phyloP scores from a whole-genome alignment of 352 stramenopile genomes.

The Aphanomyces euteiches region DNA sequence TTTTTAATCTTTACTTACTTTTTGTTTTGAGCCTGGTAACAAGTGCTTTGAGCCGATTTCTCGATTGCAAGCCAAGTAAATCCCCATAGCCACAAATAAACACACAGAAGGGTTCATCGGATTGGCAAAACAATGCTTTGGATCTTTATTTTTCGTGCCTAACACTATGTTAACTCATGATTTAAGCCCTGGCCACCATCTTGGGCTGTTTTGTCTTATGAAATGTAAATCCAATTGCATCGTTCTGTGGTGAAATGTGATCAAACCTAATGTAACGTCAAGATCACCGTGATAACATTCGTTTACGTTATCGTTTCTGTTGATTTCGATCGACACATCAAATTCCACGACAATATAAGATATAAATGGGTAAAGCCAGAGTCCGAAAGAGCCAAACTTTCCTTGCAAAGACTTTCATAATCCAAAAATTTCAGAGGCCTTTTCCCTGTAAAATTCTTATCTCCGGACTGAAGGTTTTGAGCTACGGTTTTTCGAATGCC shows the following conservation, averaged over 20 bases:
- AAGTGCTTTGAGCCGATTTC: neutral
- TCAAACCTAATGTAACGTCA: neutral
- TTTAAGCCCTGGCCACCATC: neutral
- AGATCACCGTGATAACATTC: neutral
- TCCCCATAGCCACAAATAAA: constrained; percentile 35
- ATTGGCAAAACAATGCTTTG: constrained; percentile 39
- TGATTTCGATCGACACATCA: constrained; percentile 9
- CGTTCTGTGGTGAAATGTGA: constrained; percentile 35
- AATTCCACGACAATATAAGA: constrained; percentile 7
- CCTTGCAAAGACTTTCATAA: neutral
- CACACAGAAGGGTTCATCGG: constrained; percentile 35
- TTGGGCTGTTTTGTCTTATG: constrained; percentile 42
- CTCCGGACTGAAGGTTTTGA: neutral
- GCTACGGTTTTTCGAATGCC: neutral
- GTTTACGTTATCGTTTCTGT: neutral
- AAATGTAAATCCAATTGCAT: constrained; percentile 41
- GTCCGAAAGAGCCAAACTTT: neutral
- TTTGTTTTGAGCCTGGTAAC: constrained; percentile 2
- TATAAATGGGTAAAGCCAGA: constrained; percentile 8
- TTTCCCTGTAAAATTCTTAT: neutral
- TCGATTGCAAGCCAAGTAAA: constrained; percentile 29
- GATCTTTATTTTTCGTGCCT: constrained; percentile 30
- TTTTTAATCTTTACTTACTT: no score
- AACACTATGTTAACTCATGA: neutral
- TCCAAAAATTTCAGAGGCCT: neutral